Evolutionary conservation across 768 basidiomycete genomes (phyloP).

Genomic region (Kwoniella bestiolae): DNA sequence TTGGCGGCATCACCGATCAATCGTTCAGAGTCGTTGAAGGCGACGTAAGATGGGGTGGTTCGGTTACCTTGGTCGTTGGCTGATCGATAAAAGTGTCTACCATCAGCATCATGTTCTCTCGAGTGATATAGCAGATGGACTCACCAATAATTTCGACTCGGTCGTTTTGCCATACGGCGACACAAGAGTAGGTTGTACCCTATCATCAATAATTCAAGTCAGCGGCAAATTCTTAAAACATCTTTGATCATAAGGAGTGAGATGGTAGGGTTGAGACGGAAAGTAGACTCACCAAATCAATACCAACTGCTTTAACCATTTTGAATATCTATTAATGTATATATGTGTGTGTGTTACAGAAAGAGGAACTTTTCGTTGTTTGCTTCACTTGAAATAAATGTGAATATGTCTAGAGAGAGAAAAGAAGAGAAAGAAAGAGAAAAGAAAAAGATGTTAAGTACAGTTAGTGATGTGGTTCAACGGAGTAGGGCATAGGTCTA

Average conservation of each 20-base stretch:
- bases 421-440: conserved; percentile 3
- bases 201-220: conserved; percentile 2
- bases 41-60: conserved; percentile 93
- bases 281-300: conserved; percentile 60
- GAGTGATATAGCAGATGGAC: conserved; percentile 8
- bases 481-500: conserved; percentile 11
- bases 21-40: conserved; percentile 93
- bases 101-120: background rate
- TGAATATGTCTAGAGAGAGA: conserved; percentile 17
- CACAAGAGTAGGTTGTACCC: conserved; percentile 98
- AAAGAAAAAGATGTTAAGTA: conserved; percentile 6
- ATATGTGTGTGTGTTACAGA: conserved; percentile 4
- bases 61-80: conserved; percentile 70
- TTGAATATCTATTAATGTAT: conserved; percentile 18
- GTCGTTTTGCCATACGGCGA: conserved; percentile 99
- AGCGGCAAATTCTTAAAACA: conserved; percentile 14
- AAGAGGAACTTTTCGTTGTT: conserved; percentile 2
- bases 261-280: background rate
- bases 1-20: conserved; percentile 99
- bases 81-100: conserved; percentile 10
- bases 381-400: conserved; percentile 4
- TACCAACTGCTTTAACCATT: conserved; percentile 58
- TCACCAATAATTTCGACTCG: conserved; percentile 90
- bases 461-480: conserved; percentile 1
- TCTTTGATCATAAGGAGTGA: background rate